Evolutionary conservation across 2,329 filamentous ascomycete species (phyloP), one percentile per base, ranked within the genome.

Genomic region (Periconia macrospinosa): DNA sequence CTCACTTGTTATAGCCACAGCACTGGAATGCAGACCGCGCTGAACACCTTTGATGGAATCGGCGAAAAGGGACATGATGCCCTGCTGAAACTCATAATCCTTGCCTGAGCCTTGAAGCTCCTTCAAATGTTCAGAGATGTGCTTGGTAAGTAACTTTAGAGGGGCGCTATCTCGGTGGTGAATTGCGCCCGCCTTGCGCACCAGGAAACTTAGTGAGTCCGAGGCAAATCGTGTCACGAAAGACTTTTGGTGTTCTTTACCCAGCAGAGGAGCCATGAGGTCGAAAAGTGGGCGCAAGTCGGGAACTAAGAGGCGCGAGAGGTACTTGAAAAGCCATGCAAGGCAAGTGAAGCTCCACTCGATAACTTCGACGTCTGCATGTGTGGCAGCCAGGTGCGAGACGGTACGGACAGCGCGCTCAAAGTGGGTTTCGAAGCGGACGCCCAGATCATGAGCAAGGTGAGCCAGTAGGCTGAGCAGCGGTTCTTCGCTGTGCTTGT

Each of bases 271-370:
- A 0, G 89, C 84, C 78, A 99, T 86, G 49, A 94, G 85, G 67
- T 91, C 84, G 69, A 91, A 92, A 1, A 95, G 87, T 45, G 93
- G 91, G 57, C 90, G 82, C 58, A 99, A 76, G 68, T 99, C 90
- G 3, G 91, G 88, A 0, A 94, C 89, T 19, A 99, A 76, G 0
- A 97, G 82, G 59, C 91, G 87, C 2, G 92, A 95, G 6, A 99
- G 83, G 69, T 97, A 97, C 71, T 99, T 99, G 83, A 99, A 97
- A 41, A 97, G 81, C 81, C 95, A 99, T 44, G 94, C 92, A 52
- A 99, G 80, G 63, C 91, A 92, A 13, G 88, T 91, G 76, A 99
- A 99, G 47, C 91, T 93, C 92, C 93, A 97, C 76, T 99, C 94
- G 47, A 97, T 90, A n/a, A 95, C 92, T 58, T 92, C 90, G 23